Evolutionary conservation across 2,329 filamentous ascomycete genomes (phyloP).

Genomic region (Colletotrichum sansevieriae): DNA sequence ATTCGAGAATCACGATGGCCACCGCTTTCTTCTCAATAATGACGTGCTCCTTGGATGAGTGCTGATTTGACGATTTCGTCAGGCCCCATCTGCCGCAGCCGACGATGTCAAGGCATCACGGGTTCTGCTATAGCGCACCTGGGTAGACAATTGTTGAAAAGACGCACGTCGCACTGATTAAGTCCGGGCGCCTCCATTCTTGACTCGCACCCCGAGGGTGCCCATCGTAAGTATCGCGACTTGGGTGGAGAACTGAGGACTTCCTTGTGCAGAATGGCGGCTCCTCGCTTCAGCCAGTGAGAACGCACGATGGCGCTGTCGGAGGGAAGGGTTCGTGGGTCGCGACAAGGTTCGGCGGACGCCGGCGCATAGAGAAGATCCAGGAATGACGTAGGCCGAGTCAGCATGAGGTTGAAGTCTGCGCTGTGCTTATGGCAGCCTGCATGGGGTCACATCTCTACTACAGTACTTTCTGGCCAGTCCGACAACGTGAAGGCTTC

Average conservation of each 20-base stretch:
- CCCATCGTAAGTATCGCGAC: constrained; percentile 25
- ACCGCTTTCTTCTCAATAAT: constrained; percentile 4
- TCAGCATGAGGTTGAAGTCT: neutral
- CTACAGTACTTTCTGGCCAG: constrained; percentile 2
- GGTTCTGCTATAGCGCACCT: constrained; percentile 27
- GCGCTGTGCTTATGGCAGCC: neutral
- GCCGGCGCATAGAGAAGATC: constrained; percentile 14
- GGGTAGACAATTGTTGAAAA: constrained; percentile 3
- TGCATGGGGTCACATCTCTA: neutral
- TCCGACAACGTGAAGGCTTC: constrained; percentile 21
- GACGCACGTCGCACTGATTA: constrained; percentile 13
- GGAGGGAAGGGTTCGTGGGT: constrained; percentile 31
- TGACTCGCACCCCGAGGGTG: constrained; percentile 15
- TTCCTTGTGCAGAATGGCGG: constrained; percentile 14
- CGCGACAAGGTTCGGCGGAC: constrained; percentile 11
- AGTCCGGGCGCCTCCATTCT: constrained; percentile 9
- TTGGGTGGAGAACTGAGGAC: constrained; percentile 6
- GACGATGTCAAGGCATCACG: constrained; percentile 25
- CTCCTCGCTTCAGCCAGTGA: neutral
- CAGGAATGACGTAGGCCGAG: constrained; percentile 38
- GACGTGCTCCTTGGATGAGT: constrained; percentile 22
- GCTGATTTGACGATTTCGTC: constrained; percentile 9
- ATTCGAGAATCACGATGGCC: constrained; percentile 19
- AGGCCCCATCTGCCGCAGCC: constrained; percentile 15
- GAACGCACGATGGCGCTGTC: neutral